Percentiles rank a stretch among this genome's conserved stretches.
phyloP scores from a whole-genome alignment of 352 stramenopile genomes.

The Thalassiosira delicatula region DNA sequence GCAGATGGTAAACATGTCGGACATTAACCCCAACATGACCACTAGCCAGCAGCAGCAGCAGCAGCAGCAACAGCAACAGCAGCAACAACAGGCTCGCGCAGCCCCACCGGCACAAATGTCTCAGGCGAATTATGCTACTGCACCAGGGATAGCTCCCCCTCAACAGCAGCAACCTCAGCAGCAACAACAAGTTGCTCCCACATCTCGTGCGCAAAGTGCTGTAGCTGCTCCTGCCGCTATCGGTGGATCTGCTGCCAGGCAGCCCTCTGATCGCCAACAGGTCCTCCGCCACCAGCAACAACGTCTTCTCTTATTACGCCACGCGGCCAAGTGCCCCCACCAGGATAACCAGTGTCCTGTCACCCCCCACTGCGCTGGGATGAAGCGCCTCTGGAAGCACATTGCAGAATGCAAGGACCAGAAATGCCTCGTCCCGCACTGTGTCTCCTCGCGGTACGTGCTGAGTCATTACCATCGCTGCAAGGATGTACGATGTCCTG shows the following conservation, averaged over 20 bases:
- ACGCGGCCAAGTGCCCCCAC: constrained; percentile 97
- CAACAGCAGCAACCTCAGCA: constrained; percentile 26
- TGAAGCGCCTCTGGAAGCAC: constrained; percentile 98
- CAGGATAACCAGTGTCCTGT: constrained; percentile 89
- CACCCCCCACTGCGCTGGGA: constrained; percentile 94
- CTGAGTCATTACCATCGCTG: constrained; percentile 98
- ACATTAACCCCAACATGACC: constrained; percentile 83
- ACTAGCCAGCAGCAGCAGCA: constrained; percentile 38
- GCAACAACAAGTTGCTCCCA: constrained; percentile 19
- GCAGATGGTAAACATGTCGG: constrained; percentile 81
- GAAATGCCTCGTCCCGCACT: constrained; percentile 95
- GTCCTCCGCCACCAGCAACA: constrained; percentile 97
- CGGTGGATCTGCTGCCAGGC: constrained; percentile 27
- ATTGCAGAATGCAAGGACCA: constrained; percentile 97
- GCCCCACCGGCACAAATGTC: constrained; percentile 38
- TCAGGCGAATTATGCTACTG: constrained; percentile 54
- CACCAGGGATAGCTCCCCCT: constrained; percentile 31
- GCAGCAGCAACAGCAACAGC: too few relatives aligned
- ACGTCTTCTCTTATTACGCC: constrained; percentile 94
- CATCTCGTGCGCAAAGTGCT: constrained; percentile 11
- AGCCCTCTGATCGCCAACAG: constrained; percentile 87
- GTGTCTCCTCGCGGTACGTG: constrained; percentile 97
- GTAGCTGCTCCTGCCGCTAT: constrained; percentile 16
- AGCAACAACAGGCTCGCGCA: too few relatives aligned
- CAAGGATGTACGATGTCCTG: too few relatives aligned